phyloP scores from a whole-genome alignment of 2,329 filamentous ascomycete genomes.

The Clarireedia hainanense region DNA sequence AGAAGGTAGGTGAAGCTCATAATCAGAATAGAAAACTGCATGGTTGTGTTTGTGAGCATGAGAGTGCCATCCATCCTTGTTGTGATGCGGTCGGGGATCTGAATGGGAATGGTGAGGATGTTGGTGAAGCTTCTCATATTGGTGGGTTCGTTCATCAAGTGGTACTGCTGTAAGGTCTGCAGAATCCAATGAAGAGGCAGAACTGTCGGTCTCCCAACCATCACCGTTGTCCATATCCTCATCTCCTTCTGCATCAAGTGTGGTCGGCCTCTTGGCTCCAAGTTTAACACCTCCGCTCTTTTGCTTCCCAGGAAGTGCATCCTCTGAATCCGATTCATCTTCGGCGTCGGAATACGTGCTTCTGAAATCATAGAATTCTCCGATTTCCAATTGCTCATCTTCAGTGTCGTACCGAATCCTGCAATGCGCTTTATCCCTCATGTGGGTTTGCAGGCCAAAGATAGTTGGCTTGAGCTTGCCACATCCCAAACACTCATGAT shows the following conservation, averaged over 20 bases:
- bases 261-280: slow-evolving; percentile 49
- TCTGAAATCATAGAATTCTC: slow-evolving; percentile 94
- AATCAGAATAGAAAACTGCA: slow-evolving; percentile 83
- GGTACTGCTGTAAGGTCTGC: slow-evolving; percentile 75
- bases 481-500: slow-evolving; percentile 82
- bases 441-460: slow-evolving; percentile 84
- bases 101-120: slow-evolving; percentile 68
- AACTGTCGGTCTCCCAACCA: slow-evolving; percentile 93
- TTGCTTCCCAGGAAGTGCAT: slow-evolving; percentile 41
- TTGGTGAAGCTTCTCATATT: slow-evolving; percentile 64
- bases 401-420: slow-evolving; percentile 89
- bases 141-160: slow-evolving; percentile 62
- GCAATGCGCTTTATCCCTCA: slow-evolving; percentile 95
- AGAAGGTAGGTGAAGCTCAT: slow-evolving; percentile 85
- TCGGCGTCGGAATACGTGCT: slow-evolving; percentile 86
- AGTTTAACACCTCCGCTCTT: slow-evolving; percentile 59
- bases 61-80: slow-evolving; percentile 72
- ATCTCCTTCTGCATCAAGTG: slow-evolving; percentile 45
- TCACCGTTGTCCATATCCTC: slow-evolving; percentile 55
- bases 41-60: slow-evolving; percentile 67
- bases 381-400: slow-evolving; percentile 86
- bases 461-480: slow-evolving; percentile 73
- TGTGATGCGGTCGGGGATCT: slow-evolving; percentile 65
- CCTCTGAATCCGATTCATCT: slow-evolving; percentile 50
- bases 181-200: slow-evolving; percentile 79